phyloP scores from a whole-genome alignment of 2,329 filamentous ascomycete genomes.

The Orbilia ellipsospora region DNA sequence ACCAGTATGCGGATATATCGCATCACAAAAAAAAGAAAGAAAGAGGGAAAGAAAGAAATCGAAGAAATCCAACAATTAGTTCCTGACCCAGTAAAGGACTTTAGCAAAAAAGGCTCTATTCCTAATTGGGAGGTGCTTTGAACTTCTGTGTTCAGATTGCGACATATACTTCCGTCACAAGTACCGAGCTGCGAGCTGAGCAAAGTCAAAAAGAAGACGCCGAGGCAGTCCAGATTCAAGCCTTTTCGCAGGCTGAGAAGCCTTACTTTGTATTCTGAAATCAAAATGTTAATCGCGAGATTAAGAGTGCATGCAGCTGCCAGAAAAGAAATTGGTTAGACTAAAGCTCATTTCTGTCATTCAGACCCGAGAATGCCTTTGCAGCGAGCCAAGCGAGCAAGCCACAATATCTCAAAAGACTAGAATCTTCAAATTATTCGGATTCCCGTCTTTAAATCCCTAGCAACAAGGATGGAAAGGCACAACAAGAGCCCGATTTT shows the following conservation, averaged over 20 bases:
- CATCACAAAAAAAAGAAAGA: not conserved
- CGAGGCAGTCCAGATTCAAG: no score
- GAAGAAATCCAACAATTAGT: not conserved
- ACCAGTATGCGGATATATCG: not conserved
- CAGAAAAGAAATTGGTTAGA: slow-evolving; percentile 4
- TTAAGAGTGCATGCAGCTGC: slow-evolving; percentile 30
- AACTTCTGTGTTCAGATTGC: slow-evolving; percentile 36
- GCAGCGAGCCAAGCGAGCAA: slow-evolving; percentile 39
- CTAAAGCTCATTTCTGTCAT: no score
- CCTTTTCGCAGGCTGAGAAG: no score
- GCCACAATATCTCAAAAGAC: slow-evolving; percentile 30
- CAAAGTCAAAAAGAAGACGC: not conserved
- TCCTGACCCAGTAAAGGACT: not conserved
- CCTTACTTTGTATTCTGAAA: slow-evolving; percentile 5
- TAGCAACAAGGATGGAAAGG: slow-evolving; percentile 27
- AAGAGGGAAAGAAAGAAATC: not conserved
- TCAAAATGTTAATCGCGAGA: slow-evolving; percentile 23
- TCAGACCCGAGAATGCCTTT: no score
- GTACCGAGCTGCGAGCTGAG: slow-evolving; percentile 1
- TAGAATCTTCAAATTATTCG: slow-evolving; percentile 34
- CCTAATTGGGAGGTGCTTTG: slow-evolving; percentile 49
- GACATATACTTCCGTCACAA: slow-evolving; percentile 20
- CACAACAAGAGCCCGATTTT: not conserved
- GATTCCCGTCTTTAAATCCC: slow-evolving; percentile 8
- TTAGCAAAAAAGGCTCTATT: slow-evolving; percentile 22